Conservation (phyloP, 768 basidiomycete genomes). For the Tricholoma matsutake region DNA sequence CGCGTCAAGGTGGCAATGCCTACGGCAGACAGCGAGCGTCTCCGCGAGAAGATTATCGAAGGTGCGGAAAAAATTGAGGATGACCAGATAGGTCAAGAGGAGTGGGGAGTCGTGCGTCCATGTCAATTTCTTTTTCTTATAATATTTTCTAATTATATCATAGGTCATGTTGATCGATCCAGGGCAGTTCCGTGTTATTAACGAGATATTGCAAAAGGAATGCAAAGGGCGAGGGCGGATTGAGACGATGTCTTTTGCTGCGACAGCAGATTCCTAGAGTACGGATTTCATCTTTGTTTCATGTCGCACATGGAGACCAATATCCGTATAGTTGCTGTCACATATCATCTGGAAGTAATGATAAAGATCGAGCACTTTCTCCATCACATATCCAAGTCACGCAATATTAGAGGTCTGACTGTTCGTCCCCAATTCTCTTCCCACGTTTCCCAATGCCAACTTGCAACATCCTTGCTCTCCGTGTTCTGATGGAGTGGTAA, state of each 20-base stretch:
- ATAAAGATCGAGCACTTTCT: not conserved
- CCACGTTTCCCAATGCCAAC: constrained; percentile 76
- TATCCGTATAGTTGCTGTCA: not conserved
- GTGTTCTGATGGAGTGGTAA: constrained; percentile 16
- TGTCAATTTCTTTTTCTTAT: not conserved
- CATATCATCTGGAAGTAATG: not conserved
- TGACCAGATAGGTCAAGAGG: constrained; percentile 65
- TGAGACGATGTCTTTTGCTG: constrained; percentile 77
- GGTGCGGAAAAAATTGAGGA: constrained; percentile 82
- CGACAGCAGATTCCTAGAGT: constrained; percentile 40
- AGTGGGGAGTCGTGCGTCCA: constrained; percentile 83
- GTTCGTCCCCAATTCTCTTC: constrained; percentile 78
- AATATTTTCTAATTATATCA: not conserved
- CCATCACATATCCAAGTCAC: constrained; percentile 12
- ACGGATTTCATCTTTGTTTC: not conserved
- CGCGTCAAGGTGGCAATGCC: constrained; percentile 82
- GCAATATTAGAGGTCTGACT: constrained; percentile 56
- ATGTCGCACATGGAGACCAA: not conserved
- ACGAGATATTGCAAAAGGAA: constrained; percentile 88
- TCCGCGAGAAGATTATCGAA: constrained; percentile 70
- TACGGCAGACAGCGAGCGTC: constrained; percentile 54
- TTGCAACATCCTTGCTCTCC: constrained; percentile 16
- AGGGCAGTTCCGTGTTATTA: constrained; percentile 83
- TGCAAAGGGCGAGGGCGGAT: constrained; percentile 84
- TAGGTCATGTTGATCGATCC: constrained; percentile 94